Evolutionary conservation across 169 alveolate species (phyloP).

Genomic region (Pseudocohnilembus persalinus): DNA sequence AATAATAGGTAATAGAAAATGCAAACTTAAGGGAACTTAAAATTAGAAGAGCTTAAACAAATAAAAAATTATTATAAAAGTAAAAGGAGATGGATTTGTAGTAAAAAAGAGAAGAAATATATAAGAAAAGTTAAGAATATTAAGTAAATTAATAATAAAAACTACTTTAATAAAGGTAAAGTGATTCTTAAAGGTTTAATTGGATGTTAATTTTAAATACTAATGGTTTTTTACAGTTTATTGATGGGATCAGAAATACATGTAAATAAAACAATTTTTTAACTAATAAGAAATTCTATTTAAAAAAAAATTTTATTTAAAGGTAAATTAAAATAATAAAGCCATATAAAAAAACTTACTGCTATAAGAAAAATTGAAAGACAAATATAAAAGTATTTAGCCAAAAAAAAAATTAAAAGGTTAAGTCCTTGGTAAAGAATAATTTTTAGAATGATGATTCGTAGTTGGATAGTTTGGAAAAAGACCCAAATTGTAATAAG

Average conservation of each 20-base stretch:
- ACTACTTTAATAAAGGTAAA: not conserved
- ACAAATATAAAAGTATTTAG: not conserved
- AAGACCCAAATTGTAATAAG: not conserved
- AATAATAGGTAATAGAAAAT: too few species aligned
- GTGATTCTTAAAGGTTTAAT: not conserved
- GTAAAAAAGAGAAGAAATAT: not conserved
- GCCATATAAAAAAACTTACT: too few species aligned
- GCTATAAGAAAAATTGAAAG: not conserved
- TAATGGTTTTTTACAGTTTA: not conserved
- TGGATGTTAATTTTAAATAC: not conserved
- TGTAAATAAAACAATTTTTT: not conserved
- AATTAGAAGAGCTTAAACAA: not conserved
- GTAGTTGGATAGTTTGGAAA: not conserved
- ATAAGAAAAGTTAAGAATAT: not conserved
- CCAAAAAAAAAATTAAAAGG: not conserved
- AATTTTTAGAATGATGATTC: not conserved
- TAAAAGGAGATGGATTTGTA: not conserved
- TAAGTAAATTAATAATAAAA: too few species aligned
- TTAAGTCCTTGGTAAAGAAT: not conserved
- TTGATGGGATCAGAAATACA: not conserved
- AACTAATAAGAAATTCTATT: not conserved
- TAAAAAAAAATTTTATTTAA: too few species aligned
- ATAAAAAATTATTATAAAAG: too few species aligned
- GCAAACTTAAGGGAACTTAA: not conserved
- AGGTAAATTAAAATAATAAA: not conserved